These are phyloP conservation scores for Parasitella parasitica DNA, from an alignment of 371 early-diverging fungal species.

Conservation along the genomic window DNA sequence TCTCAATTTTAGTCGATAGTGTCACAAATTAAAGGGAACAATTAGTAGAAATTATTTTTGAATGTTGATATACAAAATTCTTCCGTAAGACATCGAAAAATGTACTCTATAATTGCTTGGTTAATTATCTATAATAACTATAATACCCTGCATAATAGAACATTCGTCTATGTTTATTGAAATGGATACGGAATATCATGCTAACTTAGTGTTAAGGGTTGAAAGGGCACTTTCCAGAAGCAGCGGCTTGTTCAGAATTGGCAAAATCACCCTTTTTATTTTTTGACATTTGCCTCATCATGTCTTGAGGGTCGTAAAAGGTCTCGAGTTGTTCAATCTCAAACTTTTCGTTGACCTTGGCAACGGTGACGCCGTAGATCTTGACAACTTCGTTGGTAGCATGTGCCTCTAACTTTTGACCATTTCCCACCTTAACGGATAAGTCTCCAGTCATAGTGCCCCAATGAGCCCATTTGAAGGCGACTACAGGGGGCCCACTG, in stretches of 20 bases:
- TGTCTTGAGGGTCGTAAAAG: conserved; percentile 48
- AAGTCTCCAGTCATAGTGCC: conserved; percentile 47
- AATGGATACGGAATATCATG: background rate
- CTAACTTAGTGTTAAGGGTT: conserved; percentile 22
- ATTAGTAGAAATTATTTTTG: too few relatives aligned
- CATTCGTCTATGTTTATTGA: background rate
- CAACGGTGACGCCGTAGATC: conserved; percentile 47
- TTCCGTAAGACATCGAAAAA: too few relatives aligned
- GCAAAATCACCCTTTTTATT: conserved; percentile 25
- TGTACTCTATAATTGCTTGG: too few relatives aligned
- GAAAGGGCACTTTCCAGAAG: conserved; percentile 45
- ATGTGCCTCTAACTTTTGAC: conserved; percentile 40
- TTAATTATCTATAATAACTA: too few relatives aligned
- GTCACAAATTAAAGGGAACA: too few relatives aligned
- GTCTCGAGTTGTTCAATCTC: conserved; percentile 49
- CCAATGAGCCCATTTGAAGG: conserved; percentile 61
- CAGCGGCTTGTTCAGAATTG: conserved; percentile 11
- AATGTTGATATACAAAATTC: too few relatives aligned
- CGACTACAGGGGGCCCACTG: conserved; percentile 50
- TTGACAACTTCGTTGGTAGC: conserved; percentile 47
- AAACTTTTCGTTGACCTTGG: conserved; percentile 48
- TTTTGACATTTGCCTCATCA: conserved; percentile 52
- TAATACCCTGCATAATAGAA: too few relatives aligned
- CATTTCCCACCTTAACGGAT: conserved; percentile 38
- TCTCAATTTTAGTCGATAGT: too few relatives aligned